Evolutionary conservation across 495 filamentous ascomycete species (phyloP).

Genomic region (Aspergillus nidulans): DNA sequence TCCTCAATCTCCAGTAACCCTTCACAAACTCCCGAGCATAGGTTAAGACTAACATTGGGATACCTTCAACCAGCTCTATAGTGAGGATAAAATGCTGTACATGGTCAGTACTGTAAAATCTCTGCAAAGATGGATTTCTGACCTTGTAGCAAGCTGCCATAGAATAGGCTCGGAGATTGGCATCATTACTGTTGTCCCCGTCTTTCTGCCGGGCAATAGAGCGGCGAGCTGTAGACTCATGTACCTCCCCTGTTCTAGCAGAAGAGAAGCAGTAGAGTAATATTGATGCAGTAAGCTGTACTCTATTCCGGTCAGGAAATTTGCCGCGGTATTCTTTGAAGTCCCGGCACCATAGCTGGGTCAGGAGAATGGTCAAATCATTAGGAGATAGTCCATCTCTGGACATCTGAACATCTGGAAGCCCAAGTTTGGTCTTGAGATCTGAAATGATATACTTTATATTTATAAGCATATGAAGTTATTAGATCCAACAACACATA

Average conservation of each 20-base stretch:
- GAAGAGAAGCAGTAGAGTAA: slow-evolving; percentile 15
- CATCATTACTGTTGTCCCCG: background rate
- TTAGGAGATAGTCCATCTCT: background rate
- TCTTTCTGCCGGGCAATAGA: background rate
- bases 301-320: background rate
- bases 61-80: slow-evolving; percentile 10
- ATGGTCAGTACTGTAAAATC: slow-evolving; percentile 2
- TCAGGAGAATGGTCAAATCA: background rate
- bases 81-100: slow-evolving; percentile 12
- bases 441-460: background rate
- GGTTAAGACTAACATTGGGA: slow-evolving; percentile 11
- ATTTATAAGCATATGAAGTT: background rate
- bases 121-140: background rate
- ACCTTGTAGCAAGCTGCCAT: slow-evolving; percentile 6
- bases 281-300: background rate
- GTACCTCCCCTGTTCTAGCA: slow-evolving; percentile 3
- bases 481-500: background rate
- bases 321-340: background rate
- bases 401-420: background rate
- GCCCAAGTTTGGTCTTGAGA: background rate
- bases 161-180: background rate
- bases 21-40: slow-evolving; percentile 15
- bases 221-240: slow-evolving; percentile 10
- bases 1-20: slow-evolving; percentile 6
- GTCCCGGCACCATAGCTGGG: slow-evolving; percentile 6